These are phyloP conservation scores for Aspergillus sp. DNA, from an alignment of 2,329 filamentous ascomycete species.

Conservation along the genomic window DNA sequence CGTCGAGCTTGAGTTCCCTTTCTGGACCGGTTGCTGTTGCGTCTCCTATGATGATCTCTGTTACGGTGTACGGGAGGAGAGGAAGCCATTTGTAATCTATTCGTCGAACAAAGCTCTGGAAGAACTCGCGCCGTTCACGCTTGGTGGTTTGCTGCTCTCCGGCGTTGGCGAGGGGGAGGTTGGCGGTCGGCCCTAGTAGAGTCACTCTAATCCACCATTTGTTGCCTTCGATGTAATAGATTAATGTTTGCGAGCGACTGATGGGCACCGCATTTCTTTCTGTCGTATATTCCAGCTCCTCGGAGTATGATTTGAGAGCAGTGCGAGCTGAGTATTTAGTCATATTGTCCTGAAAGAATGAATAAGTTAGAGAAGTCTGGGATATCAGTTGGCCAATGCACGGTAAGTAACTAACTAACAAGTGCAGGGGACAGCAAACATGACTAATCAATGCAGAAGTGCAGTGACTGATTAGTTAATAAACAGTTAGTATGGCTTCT, in stretches of 20 bases:
- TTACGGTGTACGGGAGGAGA: conserved; percentile 24
- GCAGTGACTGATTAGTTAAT: too few relatives aligned
- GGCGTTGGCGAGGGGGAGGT: conserved; percentile 1
- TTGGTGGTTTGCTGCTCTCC: conserved; percentile 14
- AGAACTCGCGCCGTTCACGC: conserved; percentile 18
- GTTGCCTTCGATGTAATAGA: conserved; percentile 18
- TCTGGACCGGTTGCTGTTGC: conserved; percentile 1
- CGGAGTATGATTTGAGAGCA: conserved; percentile 12
- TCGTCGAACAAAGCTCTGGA: conserved; percentile 16
- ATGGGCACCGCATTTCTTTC: conserved; percentile 10
- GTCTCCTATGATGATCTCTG: conserved; percentile 20
- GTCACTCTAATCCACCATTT: conserved; percentile 26
- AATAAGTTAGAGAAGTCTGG: too few relatives aligned
- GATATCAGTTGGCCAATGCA: too few relatives aligned
- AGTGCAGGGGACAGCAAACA: too few relatives aligned
- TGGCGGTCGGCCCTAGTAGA: conserved; percentile 11
- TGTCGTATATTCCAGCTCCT: conserved; percentile 11
- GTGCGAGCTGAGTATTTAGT: too few relatives aligned
- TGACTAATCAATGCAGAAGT: too few relatives aligned
- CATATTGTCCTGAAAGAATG: too few relatives aligned
- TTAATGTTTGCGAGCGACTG: conserved; percentile 16
- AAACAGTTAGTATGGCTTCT: too few relatives aligned
- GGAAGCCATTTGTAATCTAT: conserved; percentile 19
- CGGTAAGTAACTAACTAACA: too few relatives aligned
- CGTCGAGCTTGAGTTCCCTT: background rate